Evolutionary conservation across 148 eudicot genomes (phyloP).

Genomic region (Pouteria glomerata): DNA sequence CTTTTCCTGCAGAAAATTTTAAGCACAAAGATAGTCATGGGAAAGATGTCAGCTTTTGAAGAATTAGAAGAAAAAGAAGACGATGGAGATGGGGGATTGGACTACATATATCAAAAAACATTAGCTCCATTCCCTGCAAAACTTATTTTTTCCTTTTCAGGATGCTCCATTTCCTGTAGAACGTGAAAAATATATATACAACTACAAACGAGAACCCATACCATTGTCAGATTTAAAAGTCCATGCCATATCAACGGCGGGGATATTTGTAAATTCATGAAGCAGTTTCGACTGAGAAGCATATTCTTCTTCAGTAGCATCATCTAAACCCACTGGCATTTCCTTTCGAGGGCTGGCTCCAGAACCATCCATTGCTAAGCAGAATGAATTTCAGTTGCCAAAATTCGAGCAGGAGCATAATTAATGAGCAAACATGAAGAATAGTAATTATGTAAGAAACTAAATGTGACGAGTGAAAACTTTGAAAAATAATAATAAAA

Average conservation of each 20-base stretch:
- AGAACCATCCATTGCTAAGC: slow-evolving; percentile 46
- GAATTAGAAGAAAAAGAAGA: background rate
- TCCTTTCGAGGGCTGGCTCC: slow-evolving; percentile 34
- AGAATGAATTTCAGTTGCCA: slow-evolving; percentile 13
- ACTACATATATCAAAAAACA: background rate
- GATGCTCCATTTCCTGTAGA: no score
- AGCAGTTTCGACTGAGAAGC: slow-evolving; percentile 61
- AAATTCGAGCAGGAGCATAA: no score
- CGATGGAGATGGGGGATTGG: background rate
- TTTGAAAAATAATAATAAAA: no score
- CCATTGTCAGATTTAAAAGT: slow-evolving; percentile 49
- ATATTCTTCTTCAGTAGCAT: slow-evolving; percentile 53
- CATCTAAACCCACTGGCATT: slow-evolving; percentile 39
- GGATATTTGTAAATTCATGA: slow-evolving; percentile 48
- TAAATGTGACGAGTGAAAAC: background rate
- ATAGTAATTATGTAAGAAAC: no score
- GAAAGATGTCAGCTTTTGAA: background rate
- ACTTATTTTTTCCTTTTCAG: no score
- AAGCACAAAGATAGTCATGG: background rate
- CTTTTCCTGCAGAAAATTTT: slow-evolving; percentile 40
- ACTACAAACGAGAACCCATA: slow-evolving; percentile 19
- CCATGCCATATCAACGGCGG: slow-evolving; percentile 70
- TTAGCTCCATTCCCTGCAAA: background rate
- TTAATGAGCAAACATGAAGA: no score
- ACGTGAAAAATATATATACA: background rate